phyloP scores from a whole-genome alignment of 176 grass and related monocot genomes.

The Hordeum vulgare region MorexV3_pseudomolecules_assembly NC_058522.1:285562837-285563336 shows the following conservation, averaged over 20 bases:
- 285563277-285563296: slow-evolving; percentile 2
- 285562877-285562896: background rate
- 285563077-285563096: background rate
- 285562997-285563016: background rate
- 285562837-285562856: background rate
- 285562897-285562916: background rate
- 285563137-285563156: background rate
- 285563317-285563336: background rate
- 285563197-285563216: background rate
- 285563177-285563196: background rate
- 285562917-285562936: background rate
- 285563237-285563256: background rate
- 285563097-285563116: background rate
- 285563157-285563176: background rate
- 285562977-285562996: slow-evolving; percentile 23
- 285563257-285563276: slow-evolving; percentile 4
- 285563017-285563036: slow-evolving; percentile 11
- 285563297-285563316: background rate
- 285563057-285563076: background rate
- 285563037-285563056: background rate
- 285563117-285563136: slow-evolving; percentile 10
- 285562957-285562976: slow-evolving; percentile 25
- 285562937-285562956: background rate
- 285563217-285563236: background rate
- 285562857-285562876: background rate